Percentiles rank a stretch among this genome's conserved stretches.
Evolutionary conservation across 192 early-diverging fungal species (phyloP).

Genomic region (Coemansia sp.): DNA sequence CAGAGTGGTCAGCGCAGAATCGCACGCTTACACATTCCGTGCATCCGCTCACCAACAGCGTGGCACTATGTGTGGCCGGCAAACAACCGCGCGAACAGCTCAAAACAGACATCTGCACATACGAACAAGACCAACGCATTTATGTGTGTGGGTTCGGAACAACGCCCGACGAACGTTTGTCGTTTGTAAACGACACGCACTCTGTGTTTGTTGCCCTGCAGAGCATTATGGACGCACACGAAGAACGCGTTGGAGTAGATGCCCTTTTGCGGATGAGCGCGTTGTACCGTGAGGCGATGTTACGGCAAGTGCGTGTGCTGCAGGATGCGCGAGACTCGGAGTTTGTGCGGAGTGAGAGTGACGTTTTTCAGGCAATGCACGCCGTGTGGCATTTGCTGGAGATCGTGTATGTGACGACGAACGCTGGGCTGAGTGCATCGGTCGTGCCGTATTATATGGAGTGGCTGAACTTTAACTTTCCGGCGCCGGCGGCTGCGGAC

Average conservation of each 20-base stretch:
- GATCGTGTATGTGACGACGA: conserved; percentile 39
- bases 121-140: conserved; percentile 34
- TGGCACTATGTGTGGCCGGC: conserved; percentile 30
- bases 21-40: conserved; percentile 30
- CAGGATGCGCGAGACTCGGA: conserved; percentile 19
- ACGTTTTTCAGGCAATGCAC: conserved; percentile 45
- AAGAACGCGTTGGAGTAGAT: conserved; percentile 10
- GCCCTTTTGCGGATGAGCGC: conserved; percentile 27
- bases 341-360: conserved; percentile 17
- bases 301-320: conserved; percentile 37
- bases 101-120: not conserved
- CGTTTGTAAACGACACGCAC: conserved; percentile 51
- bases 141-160: conserved; percentile 17
- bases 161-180: conserved; percentile 25
- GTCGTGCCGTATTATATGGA: conserved; percentile 34
- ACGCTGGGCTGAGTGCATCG: conserved; percentile 25
- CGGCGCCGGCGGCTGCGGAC: conserved; percentile 35
- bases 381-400: conserved; percentile 52
- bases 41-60: conserved; percentile 23
- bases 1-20: conserved; percentile 37
- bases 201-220: conserved; percentile 45
- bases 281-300: conserved; percentile 50
- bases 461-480: conserved; percentile 55
- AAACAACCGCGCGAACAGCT: conserved; percentile 26
- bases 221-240: conserved; percentile 16